Evolutionary conservation across 2,329 filamentous ascomycete species (phyloP), one percentile per base, ranked within the genome.

Genomic region (Monosporascus ibericus): DNA sequence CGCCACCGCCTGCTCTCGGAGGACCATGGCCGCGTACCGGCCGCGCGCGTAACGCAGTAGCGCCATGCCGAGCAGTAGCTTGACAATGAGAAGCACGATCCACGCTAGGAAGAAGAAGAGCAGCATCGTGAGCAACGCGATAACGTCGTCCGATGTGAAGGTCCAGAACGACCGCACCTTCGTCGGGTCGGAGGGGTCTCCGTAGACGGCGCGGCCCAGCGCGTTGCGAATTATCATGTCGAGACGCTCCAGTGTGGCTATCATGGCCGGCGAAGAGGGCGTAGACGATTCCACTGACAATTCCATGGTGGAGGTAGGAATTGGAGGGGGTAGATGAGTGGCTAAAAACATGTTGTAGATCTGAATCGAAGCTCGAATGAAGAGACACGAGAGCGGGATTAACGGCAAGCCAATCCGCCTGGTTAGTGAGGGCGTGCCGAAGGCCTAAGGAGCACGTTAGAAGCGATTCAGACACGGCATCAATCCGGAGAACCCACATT

Each of bases 331-430:
- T 36, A 96, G 78, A 63, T 95, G 86, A 0, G 90, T 92, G 3
- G 92, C 89, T 15, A 97, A 80, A 65, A 97, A 95, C 92, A 97
- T 97, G 71, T 96, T 88, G 70, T 97, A 99, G 6, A 92, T 96
- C 68, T 99, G 94, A 44, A 97, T 81, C 1, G 90, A 92, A 47
- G 95, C 90, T 44, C 95, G 85, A 68, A 99, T 94, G 70, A 99
- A 96, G 47, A 99, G 84, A 61, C 92, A 97, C 1, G 92, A 92
- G 0, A 99, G 78, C 0, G 94, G 94, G 47, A 99, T 88, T 30
- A 97, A 86, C 0, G 94, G 94, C 1, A 99, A 77, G 1, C 94
- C 94, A 0, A 99, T 82, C 18, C 94, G 84, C 53, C 92, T 88
- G 4, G 90, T 96, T 2, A 99, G 76, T 24, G 95, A 92, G 25